These are phyloP conservation scores for Heliamphora pulchella DNA, from an alignment of 179 eudicot species.

Conservation along the genomic window DNA sequence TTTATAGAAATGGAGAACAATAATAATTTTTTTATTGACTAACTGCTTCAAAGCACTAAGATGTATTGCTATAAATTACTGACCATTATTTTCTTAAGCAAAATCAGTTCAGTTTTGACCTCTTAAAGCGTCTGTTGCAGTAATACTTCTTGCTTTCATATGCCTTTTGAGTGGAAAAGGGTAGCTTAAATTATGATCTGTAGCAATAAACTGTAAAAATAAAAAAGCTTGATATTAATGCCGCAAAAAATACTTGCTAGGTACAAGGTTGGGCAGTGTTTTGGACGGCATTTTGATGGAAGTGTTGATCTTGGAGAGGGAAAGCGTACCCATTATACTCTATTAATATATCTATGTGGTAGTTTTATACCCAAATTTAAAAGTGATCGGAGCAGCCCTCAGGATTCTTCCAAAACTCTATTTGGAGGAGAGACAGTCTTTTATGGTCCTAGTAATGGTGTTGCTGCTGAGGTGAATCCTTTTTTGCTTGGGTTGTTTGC, in stretches of 20 bases:
- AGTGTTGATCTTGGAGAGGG: conserved; percentile 82
- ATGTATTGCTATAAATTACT: background rate
- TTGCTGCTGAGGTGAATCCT: conserved; percentile 73
- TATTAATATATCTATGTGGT: conserved; percentile 83
- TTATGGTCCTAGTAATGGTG: conserved; percentile 62
- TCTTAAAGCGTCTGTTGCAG: background rate
- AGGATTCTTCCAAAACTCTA: conserved; percentile 46
- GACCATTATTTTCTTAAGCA: background rate
- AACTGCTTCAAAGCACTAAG: background rate
- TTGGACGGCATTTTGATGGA: conserved; percentile 95
- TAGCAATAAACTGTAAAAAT: background rate
- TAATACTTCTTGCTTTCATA: background rate
- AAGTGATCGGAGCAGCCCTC: conserved; percentile 30
- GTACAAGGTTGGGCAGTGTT: conserved; percentile 81
- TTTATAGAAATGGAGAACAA: background rate
- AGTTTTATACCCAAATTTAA: conserved; percentile 48
- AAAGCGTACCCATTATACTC: conserved; percentile 60
- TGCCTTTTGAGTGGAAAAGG: background rate
- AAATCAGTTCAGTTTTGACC: background rate
- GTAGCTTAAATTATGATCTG: background rate
- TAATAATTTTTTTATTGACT: background rate
- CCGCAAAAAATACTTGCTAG: conserved; percentile 28
- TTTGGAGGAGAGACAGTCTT: conserved; percentile 98
- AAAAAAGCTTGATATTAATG: background rate
- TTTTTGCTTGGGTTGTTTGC: background rate